These are phyloP conservation scores for Tolypocladium cylindrosporum DNA, from an alignment of 2,329 filamentous ascomycete species.

Conservation along the genomic window DNA sequence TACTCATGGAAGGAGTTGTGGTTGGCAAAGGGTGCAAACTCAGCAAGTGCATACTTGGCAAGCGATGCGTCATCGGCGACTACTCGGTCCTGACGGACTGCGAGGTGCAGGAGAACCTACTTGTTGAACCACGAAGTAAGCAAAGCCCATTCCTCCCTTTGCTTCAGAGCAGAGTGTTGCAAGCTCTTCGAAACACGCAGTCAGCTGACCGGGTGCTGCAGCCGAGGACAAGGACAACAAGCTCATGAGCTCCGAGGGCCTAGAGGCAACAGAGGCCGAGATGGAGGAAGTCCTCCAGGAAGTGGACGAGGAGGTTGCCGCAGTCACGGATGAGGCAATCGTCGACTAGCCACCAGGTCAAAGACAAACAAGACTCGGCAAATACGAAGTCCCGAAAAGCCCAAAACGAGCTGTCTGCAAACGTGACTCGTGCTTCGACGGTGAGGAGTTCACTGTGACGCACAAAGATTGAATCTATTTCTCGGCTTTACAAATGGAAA, in stretches of 20 bases:
- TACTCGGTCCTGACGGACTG: constrained; percentile 75
- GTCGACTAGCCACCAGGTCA: constrained; percentile 1
- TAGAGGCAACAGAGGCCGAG: constrained; percentile 55
- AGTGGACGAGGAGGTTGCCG: constrained; percentile 23
- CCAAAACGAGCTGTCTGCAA: neutral
- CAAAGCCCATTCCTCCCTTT: constrained; percentile 8
- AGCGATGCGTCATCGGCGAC: constrained; percentile 73
- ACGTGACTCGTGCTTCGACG: neutral
- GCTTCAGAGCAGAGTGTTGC: neutral
- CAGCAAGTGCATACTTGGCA: constrained; percentile 78
- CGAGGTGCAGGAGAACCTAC: constrained; percentile 82
- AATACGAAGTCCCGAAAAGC: neutral
- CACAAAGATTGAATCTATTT: too few species aligned
- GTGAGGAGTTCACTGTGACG: neutral
- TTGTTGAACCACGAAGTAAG: constrained; percentile 71
- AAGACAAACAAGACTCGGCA: neutral
- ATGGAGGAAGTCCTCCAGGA: constrained; percentile 42
- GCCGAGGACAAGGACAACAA: constrained; percentile 59
- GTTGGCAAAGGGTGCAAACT: constrained; percentile 78
- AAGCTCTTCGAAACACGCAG: neutral
- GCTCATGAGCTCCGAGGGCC: constrained; percentile 56
- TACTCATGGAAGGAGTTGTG: constrained; percentile 86
- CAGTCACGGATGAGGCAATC: constrained; percentile 9
- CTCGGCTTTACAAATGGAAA: neutral
- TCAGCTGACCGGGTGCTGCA: constrained; percentile 16